These are phyloP conservation scores for Syzygium grande DNA, from an alignment of 345 rosid genomes.

Conservation along the genomic window DNA sequence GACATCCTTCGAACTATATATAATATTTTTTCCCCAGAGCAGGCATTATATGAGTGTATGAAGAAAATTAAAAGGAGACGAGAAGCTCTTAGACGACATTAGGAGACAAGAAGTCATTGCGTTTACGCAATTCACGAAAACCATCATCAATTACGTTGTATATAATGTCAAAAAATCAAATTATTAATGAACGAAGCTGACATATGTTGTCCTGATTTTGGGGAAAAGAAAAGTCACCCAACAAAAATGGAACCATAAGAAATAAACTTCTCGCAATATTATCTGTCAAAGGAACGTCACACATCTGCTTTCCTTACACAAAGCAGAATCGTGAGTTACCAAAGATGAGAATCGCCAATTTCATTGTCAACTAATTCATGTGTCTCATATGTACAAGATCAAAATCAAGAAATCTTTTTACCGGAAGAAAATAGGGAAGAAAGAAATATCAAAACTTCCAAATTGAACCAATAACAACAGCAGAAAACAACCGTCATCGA, in stretches of 20 bases:
- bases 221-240: neutral
- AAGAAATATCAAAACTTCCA: neutral
- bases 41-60: neutral
- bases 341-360: neutral
- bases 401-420: neutral
- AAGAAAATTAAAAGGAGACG: neutral
- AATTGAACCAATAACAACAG: neutral
- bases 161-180: neutral
- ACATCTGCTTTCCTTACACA: neutral
- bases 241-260: neutral
- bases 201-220: neutral
- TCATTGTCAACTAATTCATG: neutral
- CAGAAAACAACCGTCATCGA: slow-evolving; percentile 16
- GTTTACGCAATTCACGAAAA: neutral
- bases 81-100: neutral
- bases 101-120: neutral
- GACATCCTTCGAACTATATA: neutral
- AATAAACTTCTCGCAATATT: neutral
- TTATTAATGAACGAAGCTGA: neutral
- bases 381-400: neutral
- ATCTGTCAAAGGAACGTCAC: neutral
- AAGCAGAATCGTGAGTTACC: neutral
- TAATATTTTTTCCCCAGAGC: neutral
- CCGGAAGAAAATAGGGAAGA: neutral
- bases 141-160: neutral